phyloP scores from a whole-genome alignment of 805 yeast species.

The Sungouiozyma ichnusensis region DNA sequence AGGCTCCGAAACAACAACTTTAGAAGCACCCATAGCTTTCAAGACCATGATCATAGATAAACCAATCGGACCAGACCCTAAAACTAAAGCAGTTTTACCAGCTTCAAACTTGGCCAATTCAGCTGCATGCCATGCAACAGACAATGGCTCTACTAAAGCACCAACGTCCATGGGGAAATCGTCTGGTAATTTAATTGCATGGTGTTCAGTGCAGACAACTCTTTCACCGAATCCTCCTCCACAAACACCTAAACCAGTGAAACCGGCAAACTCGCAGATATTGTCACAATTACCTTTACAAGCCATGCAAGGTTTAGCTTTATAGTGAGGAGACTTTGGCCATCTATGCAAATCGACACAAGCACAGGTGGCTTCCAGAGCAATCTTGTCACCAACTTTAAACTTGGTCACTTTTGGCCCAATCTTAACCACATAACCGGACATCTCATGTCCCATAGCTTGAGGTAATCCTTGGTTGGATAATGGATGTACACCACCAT shows the following conservation, averaged over 20 bases:
- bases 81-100: conserved; percentile 39
- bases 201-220: conserved; percentile 33
- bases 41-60: conserved; percentile 46
- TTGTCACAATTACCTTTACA: conserved; percentile 46
- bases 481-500: conserved; percentile 28
- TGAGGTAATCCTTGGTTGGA: conserved; percentile 34
- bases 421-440: conserved; percentile 36
- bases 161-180: conserved; percentile 41
- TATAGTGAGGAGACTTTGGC: conserved; percentile 22
- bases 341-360: conserved; percentile 39
- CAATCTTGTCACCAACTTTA: conserved; percentile 49
- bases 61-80: conserved; percentile 60
- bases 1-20: conserved; percentile 42
- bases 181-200: conserved; percentile 35
- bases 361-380: conserved; percentile 49
- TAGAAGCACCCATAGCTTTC: conserved; percentile 39
- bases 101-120: conserved; percentile 34
- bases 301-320: conserved; percentile 9
- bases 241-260: conserved; percentile 46
- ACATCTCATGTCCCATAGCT: conserved; percentile 44
- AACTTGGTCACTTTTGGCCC: conserved; percentile 38
- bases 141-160: conserved; percentile 47
- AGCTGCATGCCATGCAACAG: conserved; percentile 51
- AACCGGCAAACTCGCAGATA: conserved; percentile 38
- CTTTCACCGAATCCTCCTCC: conserved; percentile 48